Evolutionary conservation across 257 asterid species (phyloP), one percentile per base, ranked within the genome.

Genomic region (Lavandula angustifolia): DNA sequence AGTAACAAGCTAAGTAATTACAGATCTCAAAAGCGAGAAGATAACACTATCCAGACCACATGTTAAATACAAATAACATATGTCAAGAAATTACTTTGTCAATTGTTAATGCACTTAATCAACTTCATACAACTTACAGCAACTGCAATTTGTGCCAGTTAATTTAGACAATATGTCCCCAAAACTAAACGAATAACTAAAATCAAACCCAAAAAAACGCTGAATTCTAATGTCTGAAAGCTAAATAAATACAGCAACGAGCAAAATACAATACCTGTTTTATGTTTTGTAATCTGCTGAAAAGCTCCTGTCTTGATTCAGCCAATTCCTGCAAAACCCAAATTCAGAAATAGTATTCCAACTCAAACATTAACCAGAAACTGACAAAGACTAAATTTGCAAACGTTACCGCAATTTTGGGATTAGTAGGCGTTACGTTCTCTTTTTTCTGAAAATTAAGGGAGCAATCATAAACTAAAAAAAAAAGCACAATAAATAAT

Each of bases 281-380:
- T 74, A 92, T 79, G 76, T 75, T 87, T 84, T 87, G 91, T 64
- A 92, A 75, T 64, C 92, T 76, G 67, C 50, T 75, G 60, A 89
- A 77, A 40, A 92, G 89, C 74, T 92, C 97, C 81, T 85, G 80
- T 84, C 95, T 75, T 56, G 98, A 87, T 73, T 85, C 96, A 49
- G 85, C 75, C 82, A 89, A 38, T 77, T 83, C 95, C 98, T 92
- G 81, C 70, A 78, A 66, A 49, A 55, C 37, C 72, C 72, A 69
- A 35, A 55, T 53, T 13, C 49, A 17, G 22, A 63, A 48, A 16
- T 14, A 43, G 35, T 40, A 29, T 10, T n/a, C 17, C 34, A 35
- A 43, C 57, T 46, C 43, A 57, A 61, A 8, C 41, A 47, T 0
- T 16, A 29, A 10, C 33, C 16, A 43, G 31, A 22, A 73, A 27